These are phyloP conservation scores for Boletus vinaceobasis DNA, from an alignment of 768 basidiomycete species.

Conservation along the genomic window DNA sequence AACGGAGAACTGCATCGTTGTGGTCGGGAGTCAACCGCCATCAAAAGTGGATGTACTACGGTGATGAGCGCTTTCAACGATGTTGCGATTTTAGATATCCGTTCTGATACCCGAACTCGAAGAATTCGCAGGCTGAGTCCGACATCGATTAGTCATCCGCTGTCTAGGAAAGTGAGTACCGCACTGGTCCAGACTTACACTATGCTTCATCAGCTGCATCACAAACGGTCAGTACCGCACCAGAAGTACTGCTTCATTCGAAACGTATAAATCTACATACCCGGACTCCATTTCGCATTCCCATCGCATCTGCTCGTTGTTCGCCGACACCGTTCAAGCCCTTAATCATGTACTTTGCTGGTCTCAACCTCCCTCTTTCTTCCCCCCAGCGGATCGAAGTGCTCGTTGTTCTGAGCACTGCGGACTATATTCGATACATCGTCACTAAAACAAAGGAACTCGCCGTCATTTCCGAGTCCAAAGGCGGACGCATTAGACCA, in stretches of 20 bases:
- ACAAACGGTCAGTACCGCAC: slow-evolving; percentile 5
- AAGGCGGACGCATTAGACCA: slow-evolving; percentile 15
- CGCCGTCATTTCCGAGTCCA: slow-evolving; percentile 1
- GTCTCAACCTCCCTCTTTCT: slow-evolving; percentile 7
- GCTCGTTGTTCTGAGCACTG: slow-evolving; percentile 14
- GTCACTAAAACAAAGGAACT: neutral
- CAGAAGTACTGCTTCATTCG: neutral
- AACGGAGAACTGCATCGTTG: too few species aligned
- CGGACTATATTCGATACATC: neutral
- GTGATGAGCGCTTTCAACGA: too few species aligned
- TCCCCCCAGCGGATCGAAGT: slow-evolving; percentile 9
- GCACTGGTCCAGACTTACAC: neutral
- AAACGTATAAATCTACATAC: neutral
- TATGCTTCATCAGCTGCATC: too few species aligned
- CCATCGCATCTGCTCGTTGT: neutral
- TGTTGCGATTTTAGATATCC: too few species aligned
- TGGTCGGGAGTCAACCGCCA: neutral
- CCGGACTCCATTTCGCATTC: neutral
- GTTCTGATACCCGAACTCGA: too few species aligned
- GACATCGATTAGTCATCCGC: too few species aligned
- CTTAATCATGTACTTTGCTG: slow-evolving; percentile 14
- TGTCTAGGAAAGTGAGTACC: neutral
- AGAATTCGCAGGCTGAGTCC: too few species aligned
- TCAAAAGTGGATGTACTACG: too few species aligned
- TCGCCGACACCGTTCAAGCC: neutral